phyloP scores from a whole-genome alignment of 2,329 filamentous ascomycete species.

The Colletotrichum sp. region DNA sequence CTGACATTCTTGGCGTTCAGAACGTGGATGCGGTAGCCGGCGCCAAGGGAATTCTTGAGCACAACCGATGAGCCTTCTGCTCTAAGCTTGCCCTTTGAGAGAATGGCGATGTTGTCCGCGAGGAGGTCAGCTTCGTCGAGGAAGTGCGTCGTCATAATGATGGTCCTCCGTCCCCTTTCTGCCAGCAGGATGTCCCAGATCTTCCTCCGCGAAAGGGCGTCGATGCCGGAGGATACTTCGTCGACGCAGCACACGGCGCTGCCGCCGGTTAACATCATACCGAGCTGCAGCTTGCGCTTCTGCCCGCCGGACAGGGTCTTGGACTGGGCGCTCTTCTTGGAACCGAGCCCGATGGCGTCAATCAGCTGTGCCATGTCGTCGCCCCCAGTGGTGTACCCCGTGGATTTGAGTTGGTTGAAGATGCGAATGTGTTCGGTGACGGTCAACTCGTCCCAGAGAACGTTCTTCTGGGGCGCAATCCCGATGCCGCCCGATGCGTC shows the following conservation, averaged over 20 bases:
- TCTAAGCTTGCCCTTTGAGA: conserved; percentile 71
- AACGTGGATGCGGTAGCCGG: conserved; percentile 33
- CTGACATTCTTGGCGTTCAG: conserved; percentile 48
- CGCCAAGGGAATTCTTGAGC: conserved; percentile 70
- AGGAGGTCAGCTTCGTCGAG: conserved; percentile 78
- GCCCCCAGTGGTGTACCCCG: conserved; percentile 49
- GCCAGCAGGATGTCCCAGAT: conserved; percentile 66
- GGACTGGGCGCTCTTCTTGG: conserved; percentile 66
- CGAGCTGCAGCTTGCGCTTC: conserved; percentile 77
- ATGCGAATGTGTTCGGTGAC: conserved; percentile 74
- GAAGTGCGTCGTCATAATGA: conserved; percentile 77
- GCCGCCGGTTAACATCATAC: conserved; percentile 80
- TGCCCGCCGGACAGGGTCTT: conserved; percentile 76
- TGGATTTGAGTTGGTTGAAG: conserved; percentile 72
- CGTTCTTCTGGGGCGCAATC: conserved; percentile 77
- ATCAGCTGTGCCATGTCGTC: conserved; percentile 53
- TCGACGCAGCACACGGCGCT: conserved; percentile 76
- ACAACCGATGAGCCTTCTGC: conserved; percentile 73
- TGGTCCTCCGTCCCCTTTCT: conserved; percentile 69
- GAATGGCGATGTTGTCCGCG: conserved; percentile 73
- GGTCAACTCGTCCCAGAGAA: conserved; percentile 76
- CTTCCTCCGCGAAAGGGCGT: conserved; percentile 66
- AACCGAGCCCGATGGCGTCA: conserved; percentile 66
- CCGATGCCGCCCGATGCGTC: conserved; percentile 76
- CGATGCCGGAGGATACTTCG: conserved; percentile 76